Conservation (phyloP, 2,329 filamentous ascomycete species). For the Erysiphe pulchra region DNA sequence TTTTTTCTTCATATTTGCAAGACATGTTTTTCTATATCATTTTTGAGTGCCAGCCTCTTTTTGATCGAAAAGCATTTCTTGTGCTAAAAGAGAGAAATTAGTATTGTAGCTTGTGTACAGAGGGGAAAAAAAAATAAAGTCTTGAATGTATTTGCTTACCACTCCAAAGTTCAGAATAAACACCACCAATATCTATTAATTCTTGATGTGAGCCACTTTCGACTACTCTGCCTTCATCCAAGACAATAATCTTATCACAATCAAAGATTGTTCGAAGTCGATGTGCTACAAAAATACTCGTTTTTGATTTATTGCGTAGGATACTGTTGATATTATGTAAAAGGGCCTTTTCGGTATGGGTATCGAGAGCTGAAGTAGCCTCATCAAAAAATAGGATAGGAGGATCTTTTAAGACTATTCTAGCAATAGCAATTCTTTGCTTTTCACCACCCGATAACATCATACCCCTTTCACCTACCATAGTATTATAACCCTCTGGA, state of each 20-base stretch:
- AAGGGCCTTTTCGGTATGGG: slow-evolving; percentile 75
- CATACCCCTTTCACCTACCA: slow-evolving; percentile 79
- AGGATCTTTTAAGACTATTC: slow-evolving; percentile 69
- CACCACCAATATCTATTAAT: slow-evolving; percentile 48
- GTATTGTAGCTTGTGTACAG: background rate
- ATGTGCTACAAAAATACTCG: slow-evolving; percentile 88
- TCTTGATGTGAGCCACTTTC: slow-evolving; percentile 74
- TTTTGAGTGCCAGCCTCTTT: background rate
- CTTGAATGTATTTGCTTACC: slow-evolving; percentile 24
- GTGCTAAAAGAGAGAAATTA: background rate
- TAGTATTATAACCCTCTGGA: slow-evolving; percentile 72
- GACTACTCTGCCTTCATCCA: slow-evolving; percentile 61
- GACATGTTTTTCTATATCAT: background rate
- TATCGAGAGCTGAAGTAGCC: slow-evolving; percentile 77
- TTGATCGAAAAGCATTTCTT: background rate
- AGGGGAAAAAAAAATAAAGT: background rate
- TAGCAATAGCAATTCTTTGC: slow-evolving; percentile 63
- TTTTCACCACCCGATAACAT: slow-evolving; percentile 96
- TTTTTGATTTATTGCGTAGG: slow-evolving; percentile 62
- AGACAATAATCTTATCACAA: slow-evolving; percentile 74
- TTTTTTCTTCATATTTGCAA: background rate
- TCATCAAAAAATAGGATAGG: slow-evolving; percentile 86
- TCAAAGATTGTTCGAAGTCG: slow-evolving; percentile 82
- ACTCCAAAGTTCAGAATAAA: slow-evolving; percentile 82
- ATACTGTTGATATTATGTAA: slow-evolving; percentile 86